phyloP scores from a whole-genome alignment of 805 yeast genomes.

The Nematodospora valgi region DNA sequence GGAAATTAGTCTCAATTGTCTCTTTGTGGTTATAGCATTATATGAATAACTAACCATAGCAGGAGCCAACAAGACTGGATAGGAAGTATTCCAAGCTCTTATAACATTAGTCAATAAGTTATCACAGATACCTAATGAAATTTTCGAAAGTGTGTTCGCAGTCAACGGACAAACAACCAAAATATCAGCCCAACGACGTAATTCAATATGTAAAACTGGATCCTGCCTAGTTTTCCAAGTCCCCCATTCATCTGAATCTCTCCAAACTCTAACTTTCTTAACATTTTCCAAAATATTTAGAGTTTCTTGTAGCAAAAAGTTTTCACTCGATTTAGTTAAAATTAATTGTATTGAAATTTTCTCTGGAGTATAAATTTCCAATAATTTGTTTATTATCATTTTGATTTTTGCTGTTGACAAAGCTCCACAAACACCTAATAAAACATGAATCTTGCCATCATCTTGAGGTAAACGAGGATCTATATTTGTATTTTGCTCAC shows the following conservation, averaged over 20 bases:
- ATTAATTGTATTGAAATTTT: constrained; percentile 52
- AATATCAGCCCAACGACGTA: constrained; percentile 96
- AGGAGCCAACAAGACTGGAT: constrained; percentile 88
- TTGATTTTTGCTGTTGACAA: constrained; percentile 50
- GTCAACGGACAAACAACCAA: constrained; percentile 90
- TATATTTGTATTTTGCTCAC: constrained; percentile 45
- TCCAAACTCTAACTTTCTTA: constrained; percentile 49
- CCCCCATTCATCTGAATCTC: constrained; percentile 58
- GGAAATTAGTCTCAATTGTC: constrained; percentile 69
- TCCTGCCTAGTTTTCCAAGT: constrained; percentile 81
- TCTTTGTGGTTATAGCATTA: constrained; percentile 81
- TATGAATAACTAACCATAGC: constrained; percentile 94
- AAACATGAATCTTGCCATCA: constrained; percentile 54
- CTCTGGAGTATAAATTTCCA: constrained; percentile 49
- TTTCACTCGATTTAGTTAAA: constrained; percentile 51
- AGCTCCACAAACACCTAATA: constrained; percentile 60
- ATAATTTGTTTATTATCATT: constrained; percentile 48
- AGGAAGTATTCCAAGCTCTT: constrained; percentile 92
- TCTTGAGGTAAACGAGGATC: constrained; percentile 51
- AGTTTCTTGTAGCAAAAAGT: constrained; percentile 47
- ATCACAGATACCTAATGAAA: constrained; percentile 88
- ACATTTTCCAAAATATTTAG: constrained; percentile 35
- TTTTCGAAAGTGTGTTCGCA: constrained; percentile 88
- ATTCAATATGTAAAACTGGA: constrained; percentile 91
- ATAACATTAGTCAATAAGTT: constrained; percentile 86